Evolutionary conservation across 805 yeast species (phyloP).

Genomic region (Ogataea parapolymorpha): DNA sequence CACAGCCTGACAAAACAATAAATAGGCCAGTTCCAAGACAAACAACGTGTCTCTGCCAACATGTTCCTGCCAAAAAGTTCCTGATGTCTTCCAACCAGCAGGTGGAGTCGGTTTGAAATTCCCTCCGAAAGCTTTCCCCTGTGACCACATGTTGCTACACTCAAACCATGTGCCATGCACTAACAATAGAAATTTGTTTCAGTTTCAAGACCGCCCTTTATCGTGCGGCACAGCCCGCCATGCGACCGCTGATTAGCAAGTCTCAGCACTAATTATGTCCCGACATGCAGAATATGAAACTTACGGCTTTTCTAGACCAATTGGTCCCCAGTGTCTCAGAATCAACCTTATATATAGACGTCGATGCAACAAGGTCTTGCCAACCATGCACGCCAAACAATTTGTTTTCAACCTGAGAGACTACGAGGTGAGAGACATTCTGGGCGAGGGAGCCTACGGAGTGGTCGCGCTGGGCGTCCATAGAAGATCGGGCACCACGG

Average conservation of each 20-base stretch:
- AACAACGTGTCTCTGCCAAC: no score
- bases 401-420: constrained; percentile 61
- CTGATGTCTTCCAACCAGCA: no score
- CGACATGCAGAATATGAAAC: constrained; percentile 8
- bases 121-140: not conserved
- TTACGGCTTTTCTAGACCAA: not conserved
- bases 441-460: constrained; percentile 85
- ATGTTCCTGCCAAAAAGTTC: not conserved
- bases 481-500: constrained; percentile 52
- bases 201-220: constrained; percentile 1
- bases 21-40: no score
- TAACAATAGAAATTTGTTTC: constrained; percentile 8
- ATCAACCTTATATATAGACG: constrained; percentile 5
- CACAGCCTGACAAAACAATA: constrained; percentile 5
- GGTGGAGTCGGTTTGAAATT: no score
- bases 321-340: constrained; percentile 9
- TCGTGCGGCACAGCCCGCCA: not conserved
- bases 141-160: not conserved
- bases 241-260: not conserved
- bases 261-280: not conserved
- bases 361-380: not conserved
- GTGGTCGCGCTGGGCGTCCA: constrained; percentile 70
- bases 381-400: constrained; percentile 34
- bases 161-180: not conserved
- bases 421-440: constrained; percentile 54